Conservation (phyloP, 139 green algal species). For the Asterochloris sp. region DNA sequence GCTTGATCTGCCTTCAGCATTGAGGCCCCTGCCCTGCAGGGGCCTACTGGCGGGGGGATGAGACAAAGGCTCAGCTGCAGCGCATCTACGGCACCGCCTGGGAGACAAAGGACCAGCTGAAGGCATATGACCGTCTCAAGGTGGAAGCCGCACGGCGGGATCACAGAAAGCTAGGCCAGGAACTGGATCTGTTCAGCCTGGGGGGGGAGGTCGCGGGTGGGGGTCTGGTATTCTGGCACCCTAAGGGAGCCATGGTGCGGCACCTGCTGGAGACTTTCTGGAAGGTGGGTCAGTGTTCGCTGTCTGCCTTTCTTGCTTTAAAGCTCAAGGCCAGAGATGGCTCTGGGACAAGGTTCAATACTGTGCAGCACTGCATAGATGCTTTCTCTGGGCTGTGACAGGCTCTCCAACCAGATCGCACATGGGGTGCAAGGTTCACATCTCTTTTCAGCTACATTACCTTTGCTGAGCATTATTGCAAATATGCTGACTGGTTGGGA, state of each 20-base stretch:
- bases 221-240: constrained; percentile 98
- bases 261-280: constrained; percentile 92
- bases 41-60: constrained; percentile 91
- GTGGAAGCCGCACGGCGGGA: constrained; percentile 65
- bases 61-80: constrained; percentile 82
- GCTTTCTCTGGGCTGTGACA: too few species aligned
- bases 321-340: neutral
- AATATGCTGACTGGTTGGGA: neutral
- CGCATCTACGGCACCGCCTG: constrained; percentile 96
- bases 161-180: constrained; percentile 89
- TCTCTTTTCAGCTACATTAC: neutral
- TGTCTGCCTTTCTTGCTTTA: neutral
- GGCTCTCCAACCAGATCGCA: too few species aligned
- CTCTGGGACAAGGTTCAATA: neutral
- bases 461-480: neutral
- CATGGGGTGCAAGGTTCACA: neutral
- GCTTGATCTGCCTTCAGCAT: too few species aligned
- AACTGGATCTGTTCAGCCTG: constrained; percentile 94
- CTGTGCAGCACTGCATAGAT: too few species aligned
- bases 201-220: constrained; percentile 69
- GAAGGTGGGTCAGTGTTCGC: constrained; percentile 50
- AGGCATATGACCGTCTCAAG: constrained; percentile 75
- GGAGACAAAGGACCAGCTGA: constrained; percentile 66
- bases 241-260: constrained; percentile 72
- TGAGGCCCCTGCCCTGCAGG: constrained; percentile 26